phyloP scores from a whole-genome alignment of 164 flowering plant species.

The Tetracentron sinense region DNA sequence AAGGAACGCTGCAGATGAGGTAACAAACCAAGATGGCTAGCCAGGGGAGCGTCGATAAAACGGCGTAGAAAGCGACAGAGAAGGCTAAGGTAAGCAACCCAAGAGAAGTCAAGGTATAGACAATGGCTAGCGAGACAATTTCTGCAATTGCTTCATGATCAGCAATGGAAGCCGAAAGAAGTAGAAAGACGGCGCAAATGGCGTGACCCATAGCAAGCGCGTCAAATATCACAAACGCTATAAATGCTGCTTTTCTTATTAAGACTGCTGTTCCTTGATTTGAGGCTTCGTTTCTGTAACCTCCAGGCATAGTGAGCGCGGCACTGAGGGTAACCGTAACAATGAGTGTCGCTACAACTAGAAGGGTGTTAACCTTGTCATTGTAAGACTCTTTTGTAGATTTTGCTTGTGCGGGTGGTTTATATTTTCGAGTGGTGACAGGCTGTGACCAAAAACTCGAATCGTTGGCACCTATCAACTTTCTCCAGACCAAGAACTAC shows the following conservation, averaged over 20 bases:
- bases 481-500: too few relatives aligned
- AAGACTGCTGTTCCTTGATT: conserved; percentile 16
- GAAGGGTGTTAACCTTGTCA: conserved; percentile 6
- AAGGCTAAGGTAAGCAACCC: too few relatives aligned
- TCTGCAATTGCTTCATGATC: conserved; percentile 9
- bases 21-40: too few relatives aligned
- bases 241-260: conserved; percentile 13
- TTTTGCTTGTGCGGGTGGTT: background rate
- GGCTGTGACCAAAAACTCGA: too few relatives aligned
- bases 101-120: too few relatives aligned
- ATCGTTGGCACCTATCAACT: background rate
- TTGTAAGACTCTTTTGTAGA: conserved; percentile 6
- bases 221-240: conserved; percentile 16
- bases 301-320: too few relatives aligned
- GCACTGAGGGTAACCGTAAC: conserved; percentile 21
- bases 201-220: conserved; percentile 11
- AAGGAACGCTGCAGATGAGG: too few relatives aligned
- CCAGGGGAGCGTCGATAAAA: too few relatives aligned
- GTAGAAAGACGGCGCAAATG: conserved; percentile 5
- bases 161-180: conserved; percentile 10
- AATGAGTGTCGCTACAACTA: too few relatives aligned
- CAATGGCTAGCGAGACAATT: background rate
- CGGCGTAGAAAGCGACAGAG: too few relatives aligned
- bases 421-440: background rate
- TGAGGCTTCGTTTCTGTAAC: conserved; percentile 5